Evolutionary conservation across 768 basidiomycete genomes (phyloP).

Genomic region (Termitomyces sp.): DNA sequence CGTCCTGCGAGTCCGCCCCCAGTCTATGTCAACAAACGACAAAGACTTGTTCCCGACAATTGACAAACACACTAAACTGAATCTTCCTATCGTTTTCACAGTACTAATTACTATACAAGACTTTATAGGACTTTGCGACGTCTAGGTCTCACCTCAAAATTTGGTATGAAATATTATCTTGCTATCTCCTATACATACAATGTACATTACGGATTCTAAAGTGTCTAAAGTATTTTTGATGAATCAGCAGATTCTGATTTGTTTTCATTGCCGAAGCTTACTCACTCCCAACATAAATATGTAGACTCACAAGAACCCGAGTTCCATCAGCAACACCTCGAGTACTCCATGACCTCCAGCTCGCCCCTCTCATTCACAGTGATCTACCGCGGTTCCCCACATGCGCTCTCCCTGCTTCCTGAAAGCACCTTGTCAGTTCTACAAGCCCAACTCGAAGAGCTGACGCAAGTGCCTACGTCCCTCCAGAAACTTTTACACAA

Average conservation of each 20-base stretch:
- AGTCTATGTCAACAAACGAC: slow-evolving; percentile 5
- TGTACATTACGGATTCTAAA: neutral
- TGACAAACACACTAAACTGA: neutral
- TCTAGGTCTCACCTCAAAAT: neutral
- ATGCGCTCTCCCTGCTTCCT: slow-evolving; percentile 42
- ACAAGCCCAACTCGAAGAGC: slow-evolving; percentile 46
- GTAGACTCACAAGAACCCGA: neutral
- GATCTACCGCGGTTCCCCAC: slow-evolving; percentile 40
- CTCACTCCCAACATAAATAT: neutral
- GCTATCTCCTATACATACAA: neutral
- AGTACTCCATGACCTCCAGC: slow-evolving; percentile 10
- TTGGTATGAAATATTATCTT: neutral
- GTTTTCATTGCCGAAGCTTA: neutral
- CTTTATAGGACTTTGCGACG: neutral
- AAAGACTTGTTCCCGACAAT: neutral
- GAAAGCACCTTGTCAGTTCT: slow-evolving; percentile 48
- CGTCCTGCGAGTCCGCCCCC: slow-evolving; percentile 7
- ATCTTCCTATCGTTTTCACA: neutral
- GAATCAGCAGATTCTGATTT: slow-evolving; percentile 3
- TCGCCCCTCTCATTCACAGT: slow-evolving; percentile 22
- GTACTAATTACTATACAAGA: neutral
- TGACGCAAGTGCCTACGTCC: slow-evolving; percentile 59
- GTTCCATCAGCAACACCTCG: neutral
- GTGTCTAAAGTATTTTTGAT: neutral
- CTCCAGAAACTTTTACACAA: slow-evolving; percentile 72